These are phyloP conservation scores for Bipolaris zeicola DNA, from an alignment of 2,329 filamentous ascomycete species.

Conservation along the genomic window DNA sequence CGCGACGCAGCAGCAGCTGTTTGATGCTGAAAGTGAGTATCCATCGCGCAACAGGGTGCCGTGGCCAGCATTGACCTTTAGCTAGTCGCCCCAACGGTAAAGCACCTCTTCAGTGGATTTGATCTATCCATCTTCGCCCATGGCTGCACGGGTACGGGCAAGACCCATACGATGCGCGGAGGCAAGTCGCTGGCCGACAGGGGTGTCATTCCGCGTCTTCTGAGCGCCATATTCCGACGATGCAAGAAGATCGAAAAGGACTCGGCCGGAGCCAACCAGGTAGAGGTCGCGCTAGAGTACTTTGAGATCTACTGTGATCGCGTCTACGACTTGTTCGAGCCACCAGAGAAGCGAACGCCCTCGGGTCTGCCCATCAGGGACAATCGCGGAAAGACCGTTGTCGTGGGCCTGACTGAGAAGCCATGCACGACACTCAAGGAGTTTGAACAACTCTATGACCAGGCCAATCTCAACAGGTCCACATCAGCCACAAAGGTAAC, in stretches of 20 bases:
- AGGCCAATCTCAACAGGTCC: conserved; percentile 87
- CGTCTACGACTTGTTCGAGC: conserved; percentile 87
- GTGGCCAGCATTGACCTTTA: conserved; percentile 24
- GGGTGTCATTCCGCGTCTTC: conserved; percentile 82
- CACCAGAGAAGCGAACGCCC: conserved; percentile 82
- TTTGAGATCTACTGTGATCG: conserved; percentile 98
- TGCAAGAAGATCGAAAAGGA: conserved; percentile 87
- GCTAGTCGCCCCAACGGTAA: conserved; percentile 83
- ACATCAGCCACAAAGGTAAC: conserved; percentile 81
- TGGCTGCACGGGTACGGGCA: conserved; percentile 89
- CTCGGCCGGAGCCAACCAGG: conserved; percentile 69
- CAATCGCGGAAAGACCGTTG: conserved; percentile 83
- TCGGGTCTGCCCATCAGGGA: conserved; percentile 82
- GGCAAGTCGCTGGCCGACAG: conserved; percentile 84
- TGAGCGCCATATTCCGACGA: conserved; percentile 84
- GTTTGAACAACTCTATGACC: conserved; percentile 87
- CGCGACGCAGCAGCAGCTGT: conserved; percentile 84
- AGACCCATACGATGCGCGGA: conserved; percentile 95
- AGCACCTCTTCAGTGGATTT: conserved; percentile 87
- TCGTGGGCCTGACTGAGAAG: conserved; percentile 83
- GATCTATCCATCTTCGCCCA: conserved; percentile 81
- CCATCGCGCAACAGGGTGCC: neutral
- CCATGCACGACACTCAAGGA: conserved; percentile 84
- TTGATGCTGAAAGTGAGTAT: conserved; percentile 78
- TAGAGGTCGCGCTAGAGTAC: conserved; percentile 81